Evolutionary conservation across 1,284 basidiomycete genomes (phyloP).

Genomic region (Singerocomus rubriflavus): DNA sequence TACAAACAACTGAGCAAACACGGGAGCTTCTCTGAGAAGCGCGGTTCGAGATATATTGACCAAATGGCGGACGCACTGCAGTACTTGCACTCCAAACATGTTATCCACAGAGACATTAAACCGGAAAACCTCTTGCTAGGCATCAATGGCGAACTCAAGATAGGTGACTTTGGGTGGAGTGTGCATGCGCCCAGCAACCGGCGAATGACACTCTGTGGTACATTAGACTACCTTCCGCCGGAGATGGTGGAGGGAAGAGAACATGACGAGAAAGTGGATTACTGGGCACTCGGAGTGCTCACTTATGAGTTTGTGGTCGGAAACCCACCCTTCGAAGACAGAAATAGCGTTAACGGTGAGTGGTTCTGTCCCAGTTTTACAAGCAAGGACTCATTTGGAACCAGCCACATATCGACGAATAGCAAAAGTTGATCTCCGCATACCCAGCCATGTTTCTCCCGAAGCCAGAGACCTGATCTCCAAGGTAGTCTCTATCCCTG

Average conservation of each 20-base stretch:
- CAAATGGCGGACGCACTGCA: conserved; percentile 97
- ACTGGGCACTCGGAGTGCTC: conserved; percentile 97
- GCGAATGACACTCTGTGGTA: conserved; percentile 89
- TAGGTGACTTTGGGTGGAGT: conserved; percentile 99
- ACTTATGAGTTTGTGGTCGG: conserved; percentile 95
- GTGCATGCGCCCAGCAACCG: conserved; percentile 95
- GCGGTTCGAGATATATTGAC: conserved; percentile 87
- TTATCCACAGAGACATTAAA: conserved; percentile 99
- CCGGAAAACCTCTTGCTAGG: conserved; percentile 96
- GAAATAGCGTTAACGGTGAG: conserved; percentile 71
- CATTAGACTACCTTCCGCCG: conserved; percentile 95
- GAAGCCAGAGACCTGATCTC: conserved; percentile 69
- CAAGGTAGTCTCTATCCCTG: conserved; percentile 38
- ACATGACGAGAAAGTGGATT: conserved; percentile 87
- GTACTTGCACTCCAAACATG: conserved; percentile 94
- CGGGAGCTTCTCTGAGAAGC: conserved; percentile 84
- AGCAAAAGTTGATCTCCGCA: conserved; percentile 76
- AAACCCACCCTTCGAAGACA: conserved; percentile 91
- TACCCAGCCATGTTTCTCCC: conserved; percentile 62
- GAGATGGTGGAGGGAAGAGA: conserved; percentile 96
- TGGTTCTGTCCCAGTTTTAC: conserved; percentile 3
- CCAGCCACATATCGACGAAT: conserved; percentile 87
- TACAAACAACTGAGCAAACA: conserved; percentile 92
- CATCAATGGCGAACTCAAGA: conserved; percentile 96
- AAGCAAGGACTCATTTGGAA: conserved; percentile 4